These are phyloP conservation scores for Centrapalus pauciflorus DNA, from an alignment of 129 eudicot genomes.

Conservation along the genomic window DNA sequence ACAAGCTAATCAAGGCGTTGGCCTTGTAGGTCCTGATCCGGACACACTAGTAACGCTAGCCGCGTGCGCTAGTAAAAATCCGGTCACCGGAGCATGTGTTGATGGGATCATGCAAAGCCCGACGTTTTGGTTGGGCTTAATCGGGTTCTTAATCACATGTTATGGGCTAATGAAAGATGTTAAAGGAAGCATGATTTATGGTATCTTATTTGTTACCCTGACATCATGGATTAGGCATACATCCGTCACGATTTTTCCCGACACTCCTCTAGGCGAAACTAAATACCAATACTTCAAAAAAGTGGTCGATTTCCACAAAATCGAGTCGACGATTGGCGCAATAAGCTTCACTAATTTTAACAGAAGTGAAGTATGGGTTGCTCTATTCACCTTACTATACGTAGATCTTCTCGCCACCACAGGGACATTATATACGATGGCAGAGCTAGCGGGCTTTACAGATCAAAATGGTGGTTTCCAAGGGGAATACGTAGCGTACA, in stretches of 20 bases:
- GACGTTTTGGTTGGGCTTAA: constrained; percentile 72
- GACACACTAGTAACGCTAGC: constrained; percentile 55
- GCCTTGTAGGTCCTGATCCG: constrained; percentile 70
- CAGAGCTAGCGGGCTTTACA: constrained; percentile 63
- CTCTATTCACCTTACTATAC: constrained; percentile 63
- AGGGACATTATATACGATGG: constrained; percentile 83
- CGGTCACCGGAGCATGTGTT: constrained; percentile 54
- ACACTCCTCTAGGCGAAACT: constrained; percentile 62
- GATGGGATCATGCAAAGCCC: constrained; percentile 70
- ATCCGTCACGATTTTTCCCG: constrained; percentile 58
- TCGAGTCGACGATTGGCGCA: constrained; percentile 67
- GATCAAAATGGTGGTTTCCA: constrained; percentile 54
- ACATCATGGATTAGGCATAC: constrained; percentile 79
- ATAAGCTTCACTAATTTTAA: constrained; percentile 66
- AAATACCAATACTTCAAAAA: constrained; percentile 59
- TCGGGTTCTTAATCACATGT: constrained; percentile 60
- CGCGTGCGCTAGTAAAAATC: constrained; percentile 46
- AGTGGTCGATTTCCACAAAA: constrained; percentile 67
- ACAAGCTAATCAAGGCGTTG: constrained; percentile 72
- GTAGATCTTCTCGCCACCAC: constrained; percentile 85
- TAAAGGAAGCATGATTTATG: constrained; percentile 86
- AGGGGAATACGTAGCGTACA: constrained; percentile 76
- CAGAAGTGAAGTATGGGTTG: constrained; percentile 69
- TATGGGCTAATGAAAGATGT: constrained; percentile 68
- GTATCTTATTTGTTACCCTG: constrained; percentile 64